Evolutionary conservation across 345 rosid species (phyloP), one percentile per base, ranked within the genome.

Genomic region (Murraya koenigii): DNA sequence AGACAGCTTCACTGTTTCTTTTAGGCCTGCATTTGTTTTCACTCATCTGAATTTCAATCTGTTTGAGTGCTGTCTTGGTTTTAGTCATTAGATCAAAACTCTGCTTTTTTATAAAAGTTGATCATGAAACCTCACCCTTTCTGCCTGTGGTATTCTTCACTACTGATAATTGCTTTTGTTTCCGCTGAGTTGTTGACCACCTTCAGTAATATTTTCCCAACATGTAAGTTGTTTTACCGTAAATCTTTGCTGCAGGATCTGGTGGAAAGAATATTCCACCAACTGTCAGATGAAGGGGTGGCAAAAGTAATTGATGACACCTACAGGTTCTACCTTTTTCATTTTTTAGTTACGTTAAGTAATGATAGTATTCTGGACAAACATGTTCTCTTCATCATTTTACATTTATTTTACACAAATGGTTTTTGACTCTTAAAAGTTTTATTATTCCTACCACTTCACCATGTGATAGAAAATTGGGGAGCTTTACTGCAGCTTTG

Each of bases 291-390:
- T 54, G 81, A 75, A 64, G 80, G 38, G 52, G 84, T 83, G 22
- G 81, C 65, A 32, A 79, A 78, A 64, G 54, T 82, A 65, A 69
- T 85, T 60, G 84, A 82, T 32, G 86, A 80, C 30, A 65, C 82
- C 39, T 81, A 80, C 75, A 83, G 88, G 88, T 85, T 35, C 59
- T 68, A 35, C 47, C 47, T 66, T 66, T 61, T 36, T 66, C 54
- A 23, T 23, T 59, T 30, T 66, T 23, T 66, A 4, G 56, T 32
- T 35, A 19, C 19, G 22, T 44, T 66, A 47, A 64, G 32, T 33
- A 41, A 23, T 64, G 32, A 35, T 44, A 3, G 52, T 58, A 44
- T 65, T 47, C 38, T 66, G 64, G 19, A 58, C 35, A 25, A 7
- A 54, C 66, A 41, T 35, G 1, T 30, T 32, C 1, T 26, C 30